These are phyloP conservation scores for Trichoderma polysporum DNA, from an alignment of 2,329 filamentous ascomycete species.

Conservation along the genomic window DNA sequence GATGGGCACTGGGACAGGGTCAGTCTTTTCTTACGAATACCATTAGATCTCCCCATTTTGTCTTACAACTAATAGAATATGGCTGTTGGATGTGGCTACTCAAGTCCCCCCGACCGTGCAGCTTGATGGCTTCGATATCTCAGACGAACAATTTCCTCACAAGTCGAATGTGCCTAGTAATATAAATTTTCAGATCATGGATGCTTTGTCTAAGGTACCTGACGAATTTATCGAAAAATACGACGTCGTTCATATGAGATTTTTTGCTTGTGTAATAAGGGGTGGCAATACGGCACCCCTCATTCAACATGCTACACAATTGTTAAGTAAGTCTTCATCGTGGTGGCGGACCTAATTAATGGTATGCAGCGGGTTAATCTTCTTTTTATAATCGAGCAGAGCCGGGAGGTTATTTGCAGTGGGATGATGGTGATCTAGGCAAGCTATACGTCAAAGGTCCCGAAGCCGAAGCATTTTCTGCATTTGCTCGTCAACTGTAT, in stretches of 20 bases:
- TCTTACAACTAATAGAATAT: not conserved
- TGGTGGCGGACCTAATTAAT: not conserved
- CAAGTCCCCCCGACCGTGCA: constrained; percentile 16
- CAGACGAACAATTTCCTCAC: constrained; percentile 11
- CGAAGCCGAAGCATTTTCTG: not conserved
- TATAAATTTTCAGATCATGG: not conserved
- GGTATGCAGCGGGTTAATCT: not conserved
- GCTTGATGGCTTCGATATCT: constrained; percentile 20
- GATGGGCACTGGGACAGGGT: constrained; percentile 18
- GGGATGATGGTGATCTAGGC: not conserved
- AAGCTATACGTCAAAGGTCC: not conserved
- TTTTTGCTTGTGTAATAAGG: not conserved
- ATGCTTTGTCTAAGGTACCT: constrained; percentile 1
- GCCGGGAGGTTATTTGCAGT: constrained; percentile 1
- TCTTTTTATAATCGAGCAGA: not conserved
- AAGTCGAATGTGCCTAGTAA: not conserved
- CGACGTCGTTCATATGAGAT: constrained; percentile 19
- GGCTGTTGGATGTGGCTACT: constrained; percentile 16
- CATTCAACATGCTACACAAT: not conserved
- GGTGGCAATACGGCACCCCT: not conserved
- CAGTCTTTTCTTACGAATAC: not conserved
- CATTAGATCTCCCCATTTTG: too few species aligned
- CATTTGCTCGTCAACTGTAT: not conserved
- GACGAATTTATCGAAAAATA: not conserved
- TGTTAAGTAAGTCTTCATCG: not conserved